Evolutionary conservation across 2,329 filamentous ascomycete genomes (phyloP).

Genomic region (Colletotrichum brevisporum): DNA sequence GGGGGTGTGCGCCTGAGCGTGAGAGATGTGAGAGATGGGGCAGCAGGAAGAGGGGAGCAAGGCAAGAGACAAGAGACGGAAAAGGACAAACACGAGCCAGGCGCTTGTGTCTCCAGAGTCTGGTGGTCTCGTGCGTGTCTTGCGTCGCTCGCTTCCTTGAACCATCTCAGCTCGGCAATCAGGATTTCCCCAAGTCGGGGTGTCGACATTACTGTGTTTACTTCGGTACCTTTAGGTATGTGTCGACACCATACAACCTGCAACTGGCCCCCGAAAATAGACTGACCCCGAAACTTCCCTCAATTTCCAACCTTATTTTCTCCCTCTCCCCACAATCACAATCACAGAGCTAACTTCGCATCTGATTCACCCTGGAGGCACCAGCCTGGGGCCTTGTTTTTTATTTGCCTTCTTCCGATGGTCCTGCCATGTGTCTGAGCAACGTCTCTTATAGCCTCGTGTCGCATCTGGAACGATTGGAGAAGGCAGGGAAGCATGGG

Average conservation of each 20-base stretch:
- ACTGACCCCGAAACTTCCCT: constrained; percentile 28
- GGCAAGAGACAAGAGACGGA: constrained; percentile 8
- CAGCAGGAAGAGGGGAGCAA: not conserved
- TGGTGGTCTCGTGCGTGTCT: constrained; percentile 4
- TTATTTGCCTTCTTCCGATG: not conserved
- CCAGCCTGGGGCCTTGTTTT: not conserved
- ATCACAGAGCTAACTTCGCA: not conserved
- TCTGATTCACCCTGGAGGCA: not conserved
- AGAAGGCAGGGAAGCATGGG: not conserved
- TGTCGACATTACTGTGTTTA: not conserved
- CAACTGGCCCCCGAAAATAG: constrained; percentile 24
- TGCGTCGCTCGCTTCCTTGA: not conserved
- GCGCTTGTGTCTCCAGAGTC: constrained; percentile 10
- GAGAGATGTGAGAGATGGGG: not conserved
- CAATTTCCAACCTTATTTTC: constrained; percentile 27
- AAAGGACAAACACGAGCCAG: not conserved
- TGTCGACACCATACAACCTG: too few relatives aligned
- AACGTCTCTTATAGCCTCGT: not conserved
- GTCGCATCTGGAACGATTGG: not conserved
- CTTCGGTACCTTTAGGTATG: too few relatives aligned
- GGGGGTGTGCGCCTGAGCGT: not conserved
- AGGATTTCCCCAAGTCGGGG: constrained; percentile 22
- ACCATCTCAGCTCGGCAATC: constrained; percentile 7
- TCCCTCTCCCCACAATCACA: not conserved
- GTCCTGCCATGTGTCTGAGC: not conserved